Conservation (phyloP, 495 filamentous ascomycete species). For the Cercophora sp. region DNA sequence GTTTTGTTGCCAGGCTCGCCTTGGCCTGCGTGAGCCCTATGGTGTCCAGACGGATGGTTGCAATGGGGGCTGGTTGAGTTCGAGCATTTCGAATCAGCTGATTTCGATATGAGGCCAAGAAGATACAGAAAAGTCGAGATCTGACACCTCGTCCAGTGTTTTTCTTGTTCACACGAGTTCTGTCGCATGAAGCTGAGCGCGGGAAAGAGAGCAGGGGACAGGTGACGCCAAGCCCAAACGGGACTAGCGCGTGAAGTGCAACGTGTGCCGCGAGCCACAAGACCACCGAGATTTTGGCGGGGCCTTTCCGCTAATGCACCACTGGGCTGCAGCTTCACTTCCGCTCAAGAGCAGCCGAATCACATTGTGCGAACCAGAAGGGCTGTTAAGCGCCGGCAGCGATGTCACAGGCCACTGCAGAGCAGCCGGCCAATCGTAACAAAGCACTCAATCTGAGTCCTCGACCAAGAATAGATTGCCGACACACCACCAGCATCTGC, state of each 20-base stretch:
- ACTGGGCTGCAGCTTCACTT: slow-evolving; percentile 1
- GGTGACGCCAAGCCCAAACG: background rate
- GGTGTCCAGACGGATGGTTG: too few species aligned
- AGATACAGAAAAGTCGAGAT: background rate
- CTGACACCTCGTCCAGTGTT: background rate
- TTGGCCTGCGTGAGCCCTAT: too few species aligned
- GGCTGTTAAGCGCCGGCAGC: slow-evolving; percentile 36
- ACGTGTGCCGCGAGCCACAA: background rate
- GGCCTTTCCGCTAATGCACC: slow-evolving; percentile 17
- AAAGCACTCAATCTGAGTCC: slow-evolving; percentile 15
- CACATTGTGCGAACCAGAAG: slow-evolving; percentile 18
- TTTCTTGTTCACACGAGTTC: slow-evolving; percentile 6
- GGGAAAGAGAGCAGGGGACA: slow-evolving; percentile 4
- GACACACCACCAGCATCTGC: slow-evolving; percentile 15
- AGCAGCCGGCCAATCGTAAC: slow-evolving; percentile 21
- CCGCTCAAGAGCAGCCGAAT: slow-evolving; percentile 26
- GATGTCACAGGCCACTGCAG: slow-evolving; percentile 25
- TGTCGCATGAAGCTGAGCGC: slow-evolving; percentile 10
- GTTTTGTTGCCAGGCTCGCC: too few species aligned
- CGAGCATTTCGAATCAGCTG: slow-evolving; percentile 7
- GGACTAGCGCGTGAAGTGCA: background rate
- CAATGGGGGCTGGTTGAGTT: background rate
- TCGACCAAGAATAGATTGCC: slow-evolving; percentile 37
- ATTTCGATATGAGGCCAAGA: slow-evolving; percentile 12
- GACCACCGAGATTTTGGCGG: background rate